phyloP scores from a whole-genome alignment of 495 filamentous ascomycete genomes.

The Staphylotrichum longicolle region DNA sequence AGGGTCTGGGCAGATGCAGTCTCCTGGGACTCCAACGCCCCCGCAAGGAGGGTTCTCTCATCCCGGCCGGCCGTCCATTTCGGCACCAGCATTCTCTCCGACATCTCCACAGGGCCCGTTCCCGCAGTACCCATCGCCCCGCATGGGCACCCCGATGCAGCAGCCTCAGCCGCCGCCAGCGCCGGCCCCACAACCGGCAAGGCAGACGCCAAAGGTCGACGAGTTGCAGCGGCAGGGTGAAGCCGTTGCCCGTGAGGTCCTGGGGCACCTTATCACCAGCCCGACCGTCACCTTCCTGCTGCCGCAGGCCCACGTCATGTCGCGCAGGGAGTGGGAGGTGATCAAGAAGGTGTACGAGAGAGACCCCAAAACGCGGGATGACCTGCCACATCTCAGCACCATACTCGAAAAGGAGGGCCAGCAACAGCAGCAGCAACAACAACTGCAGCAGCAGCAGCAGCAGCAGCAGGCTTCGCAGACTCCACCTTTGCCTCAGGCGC shows the following conservation, averaged over 20 bases:
- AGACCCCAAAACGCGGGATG: constrained; percentile 48
- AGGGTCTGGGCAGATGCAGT: not conserved
- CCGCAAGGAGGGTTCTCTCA: constrained; percentile 21
- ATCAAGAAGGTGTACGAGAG: constrained; percentile 57
- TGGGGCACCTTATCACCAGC: constrained; percentile 57
- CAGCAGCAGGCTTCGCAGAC: constrained; percentile 16
- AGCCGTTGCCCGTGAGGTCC: constrained; percentile 53
- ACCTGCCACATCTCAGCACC: constrained; percentile 49
- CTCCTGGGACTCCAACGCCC: constrained; percentile 32
- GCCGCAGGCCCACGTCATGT: constrained; percentile 61
- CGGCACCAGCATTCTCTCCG: constrained; percentile 48
- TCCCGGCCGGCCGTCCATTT: constrained; percentile 38
- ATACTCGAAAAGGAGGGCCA: constrained; percentile 44
- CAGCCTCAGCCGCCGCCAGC: constrained; percentile 30
- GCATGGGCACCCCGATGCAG: constrained; percentile 36
- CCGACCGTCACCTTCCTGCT: constrained; percentile 67
- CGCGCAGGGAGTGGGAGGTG: constrained; percentile 60
- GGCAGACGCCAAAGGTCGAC: constrained; percentile 8
- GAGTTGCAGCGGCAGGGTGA: constrained; percentile 43
- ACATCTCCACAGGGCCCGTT: constrained; percentile 48
- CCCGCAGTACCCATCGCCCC: constrained; percentile 32
- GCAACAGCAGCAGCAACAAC: constrained; percentile 17
- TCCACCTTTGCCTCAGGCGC: constrained; percentile 11
- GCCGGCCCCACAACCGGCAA: constrained; percentile 29
- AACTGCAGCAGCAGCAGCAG: constrained; percentile 15